These are phyloP conservation scores for Mariannaea elegans DNA, from an alignment of 2,329 filamentous ascomycete species.

Conservation along the genomic window DNA sequence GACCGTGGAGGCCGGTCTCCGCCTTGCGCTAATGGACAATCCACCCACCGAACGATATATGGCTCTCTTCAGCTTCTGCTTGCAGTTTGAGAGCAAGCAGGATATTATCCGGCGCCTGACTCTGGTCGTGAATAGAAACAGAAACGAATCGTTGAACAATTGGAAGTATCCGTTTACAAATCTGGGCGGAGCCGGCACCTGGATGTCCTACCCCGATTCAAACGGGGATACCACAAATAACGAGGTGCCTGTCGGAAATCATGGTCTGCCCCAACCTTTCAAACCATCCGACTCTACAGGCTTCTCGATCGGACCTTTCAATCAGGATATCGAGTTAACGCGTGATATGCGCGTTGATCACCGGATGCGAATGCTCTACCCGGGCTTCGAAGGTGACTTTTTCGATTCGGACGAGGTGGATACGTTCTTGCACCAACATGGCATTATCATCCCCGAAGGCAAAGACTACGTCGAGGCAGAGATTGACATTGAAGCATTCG, in stretches of 20 bases:
- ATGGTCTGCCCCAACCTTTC: slow-evolving; percentile 42
- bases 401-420: slow-evolving; percentile 82
- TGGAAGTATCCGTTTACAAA: slow-evolving; percentile 70
- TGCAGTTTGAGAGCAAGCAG: slow-evolving; percentile 65
- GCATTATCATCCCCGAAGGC: slow-evolving; percentile 68
- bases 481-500: slow-evolving; percentile 56
- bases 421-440: slow-evolving; percentile 71
- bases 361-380: slow-evolving; percentile 61
- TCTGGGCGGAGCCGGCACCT: slow-evolving; percentile 74
- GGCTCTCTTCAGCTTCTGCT: slow-evolving; percentile 75
- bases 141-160: slow-evolving; percentile 60
- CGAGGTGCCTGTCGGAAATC: slow-evolving; percentile 46
- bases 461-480: slow-evolving; percentile 69
- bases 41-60: slow-evolving; percentile 58
- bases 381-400: slow-evolving; percentile 77
- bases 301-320: slow-evolving; percentile 59
- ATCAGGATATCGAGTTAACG: slow-evolving; percentile 47
- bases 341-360: slow-evolving; percentile 55
- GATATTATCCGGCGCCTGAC: slow-evolving; percentile 55
- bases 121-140: slow-evolving; percentile 43
- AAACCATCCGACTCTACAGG: slow-evolving; percentile 38
- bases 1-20: slow-evolving; percentile 69
- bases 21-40: slow-evolving; percentile 61
- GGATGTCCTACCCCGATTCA: slow-evolving; percentile 54
- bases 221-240: not conserved